phyloP scores from a whole-genome alignment of 208 protist species.

The Crithidia expoeki region DNA sequence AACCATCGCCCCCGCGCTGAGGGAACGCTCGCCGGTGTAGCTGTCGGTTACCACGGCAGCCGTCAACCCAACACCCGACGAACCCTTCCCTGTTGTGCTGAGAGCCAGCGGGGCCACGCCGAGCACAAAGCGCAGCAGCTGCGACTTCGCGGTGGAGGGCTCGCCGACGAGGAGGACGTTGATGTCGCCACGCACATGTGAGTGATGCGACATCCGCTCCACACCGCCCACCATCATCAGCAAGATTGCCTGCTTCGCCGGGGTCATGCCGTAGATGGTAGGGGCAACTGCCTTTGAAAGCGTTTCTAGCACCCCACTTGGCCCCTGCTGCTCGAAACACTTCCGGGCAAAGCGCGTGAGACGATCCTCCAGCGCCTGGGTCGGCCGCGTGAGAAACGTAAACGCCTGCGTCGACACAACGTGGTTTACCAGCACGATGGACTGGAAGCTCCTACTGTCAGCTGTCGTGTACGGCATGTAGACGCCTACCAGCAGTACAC shows the following conservation, averaged over 20 bases:
- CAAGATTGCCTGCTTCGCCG: conserved; percentile 97
- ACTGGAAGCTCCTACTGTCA: conserved; percentile 90
- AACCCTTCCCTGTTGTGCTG: conserved; percentile 98
- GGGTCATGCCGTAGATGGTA: conserved; percentile 98
- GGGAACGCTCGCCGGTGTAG: conserved; percentile 96
- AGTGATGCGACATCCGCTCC: conserved; percentile 95
- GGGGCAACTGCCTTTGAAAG: conserved; percentile 96
- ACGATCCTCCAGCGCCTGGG: conserved; percentile 67
- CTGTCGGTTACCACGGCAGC: conserved; percentile 97
- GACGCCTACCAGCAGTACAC: conserved; percentile 94
- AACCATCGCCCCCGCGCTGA: conserved; percentile 99
- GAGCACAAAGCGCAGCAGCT: conserved; percentile 98
- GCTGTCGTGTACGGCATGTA: conserved; percentile 93
- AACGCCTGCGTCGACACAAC: conserved; percentile 74
- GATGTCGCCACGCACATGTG: conserved; percentile 98
- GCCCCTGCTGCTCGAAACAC: conserved; percentile 63
- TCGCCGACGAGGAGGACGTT: conserved; percentile 99
- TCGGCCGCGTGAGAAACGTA: conserved; percentile 48
- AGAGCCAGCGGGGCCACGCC: conserved; percentile 97
- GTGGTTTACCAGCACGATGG: conserved; percentile 95
- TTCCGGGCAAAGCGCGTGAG: conserved; percentile 73
- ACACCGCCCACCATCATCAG: conserved; percentile 97
- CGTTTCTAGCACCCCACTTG: conserved; percentile 74
- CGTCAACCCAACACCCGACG: conserved; percentile 99
- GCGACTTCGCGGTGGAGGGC: conserved; percentile 99